Percentiles rank a stretch among this genome's conserved stretches.
Evolutionary conservation across 345 rosid genomes (phyloP).

Genomic region (Mangifera indica): DNA sequence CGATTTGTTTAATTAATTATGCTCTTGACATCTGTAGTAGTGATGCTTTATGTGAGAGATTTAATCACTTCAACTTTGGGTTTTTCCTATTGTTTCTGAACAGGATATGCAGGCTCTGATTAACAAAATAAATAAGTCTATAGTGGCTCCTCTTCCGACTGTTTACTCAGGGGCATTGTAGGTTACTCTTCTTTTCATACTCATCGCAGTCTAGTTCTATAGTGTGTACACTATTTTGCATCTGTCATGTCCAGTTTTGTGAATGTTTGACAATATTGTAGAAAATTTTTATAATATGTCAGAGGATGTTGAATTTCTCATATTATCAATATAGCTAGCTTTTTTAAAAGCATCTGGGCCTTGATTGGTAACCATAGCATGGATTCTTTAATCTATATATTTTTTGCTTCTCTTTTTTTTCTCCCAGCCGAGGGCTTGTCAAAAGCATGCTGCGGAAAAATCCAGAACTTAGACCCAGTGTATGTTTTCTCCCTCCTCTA

Average conservation of each 20-base stretch:
- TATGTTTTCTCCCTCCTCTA: conserved; percentile 32
- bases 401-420: conserved; percentile 23
- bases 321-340: neutral
- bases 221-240: neutral
- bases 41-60: neutral
- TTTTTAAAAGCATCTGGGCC: neutral
- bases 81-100: conserved; percentile 12
- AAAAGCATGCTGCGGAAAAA: conserved; percentile 97
- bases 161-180: conserved; percentile 87
- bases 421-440: conserved; percentile 80
- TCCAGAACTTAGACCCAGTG: conserved; percentile 92
- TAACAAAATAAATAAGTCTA: conserved; percentile 84
- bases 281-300: neutral
- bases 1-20: neutral
- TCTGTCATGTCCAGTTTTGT: neutral
- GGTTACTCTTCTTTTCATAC: conserved; percentile 29
- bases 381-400: conserved; percentile 10
- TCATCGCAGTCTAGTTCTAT: neutral
- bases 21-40: neutral
- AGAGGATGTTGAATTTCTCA: neutral
- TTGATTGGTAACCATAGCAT: neutral
- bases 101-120: conserved; percentile 95
- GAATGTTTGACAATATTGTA: conserved; percentile 1
- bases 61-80: neutral
- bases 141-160: conserved; percentile 88